Evolutionary conservation across 1,284 basidiomycete genomes (phyloP), one percentile per base, ranked within the genome.

Genomic region (Leccinum solheimii): DNA sequence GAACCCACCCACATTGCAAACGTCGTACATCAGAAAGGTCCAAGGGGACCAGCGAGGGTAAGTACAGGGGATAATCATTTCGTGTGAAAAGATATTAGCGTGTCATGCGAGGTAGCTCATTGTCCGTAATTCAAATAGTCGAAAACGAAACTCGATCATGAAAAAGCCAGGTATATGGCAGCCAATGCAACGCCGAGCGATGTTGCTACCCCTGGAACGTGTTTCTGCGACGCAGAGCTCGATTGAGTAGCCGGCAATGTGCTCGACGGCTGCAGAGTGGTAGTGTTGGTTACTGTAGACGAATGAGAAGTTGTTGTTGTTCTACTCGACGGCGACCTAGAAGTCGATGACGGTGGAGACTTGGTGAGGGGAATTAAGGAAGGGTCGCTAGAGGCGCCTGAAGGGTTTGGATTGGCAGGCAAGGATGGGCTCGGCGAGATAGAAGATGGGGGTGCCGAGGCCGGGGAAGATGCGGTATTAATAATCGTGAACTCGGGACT

Each of bases 401-500:
- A 16, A 19, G 68, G 13, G 10, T 34, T 23, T 3, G 54, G 10
- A 34, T 40, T 57, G 23, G 5, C 27, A 30, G 60, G 38, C 8
- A 16, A 50, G 23, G 49, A 50, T 50, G 23, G 10, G 49, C 8
- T 34, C 6, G 64, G 55, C 6, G 67, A 38, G 10, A 34, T 4
- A 36, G 70, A 23, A 34, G 63, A 57, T 3, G 69, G 43, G 23
- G 66, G 26, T 32, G 59, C 51, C 21, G 69, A n/a, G 3, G 59
- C 32, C 9, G 67, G 66, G n/a, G 68, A 58, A 16, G 72, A 67
- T 32, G 69, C 59, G 34, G 62, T 67, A 21, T 70, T 69, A 16
- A 58, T 67, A 52, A 82, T 82, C 52, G 74, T 77, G 60, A 82
- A 82, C 57, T 75, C 36, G 2, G 79, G 81, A 62, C 80, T 81